Base-by-base conservation (phyloP, 306 rosid species). In the Argentina anserina region DNA sequence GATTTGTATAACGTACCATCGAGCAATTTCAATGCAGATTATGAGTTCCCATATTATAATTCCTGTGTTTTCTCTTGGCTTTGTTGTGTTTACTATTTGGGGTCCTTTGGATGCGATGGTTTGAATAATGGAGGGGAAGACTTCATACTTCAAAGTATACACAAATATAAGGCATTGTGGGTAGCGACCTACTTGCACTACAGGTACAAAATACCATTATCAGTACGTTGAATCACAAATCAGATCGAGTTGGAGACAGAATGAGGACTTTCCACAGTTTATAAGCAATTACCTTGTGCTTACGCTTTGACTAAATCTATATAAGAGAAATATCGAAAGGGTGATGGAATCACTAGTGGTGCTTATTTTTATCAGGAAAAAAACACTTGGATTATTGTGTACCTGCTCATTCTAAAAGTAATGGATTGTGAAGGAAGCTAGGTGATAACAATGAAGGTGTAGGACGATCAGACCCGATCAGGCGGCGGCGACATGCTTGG, bases 401-500 rank as follows among this genome's bases (percentile, higher is more conserved):
- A 29, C 40, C 21, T 29, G 65, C 40, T 31, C 39, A 12, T 28
- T 17, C 21, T 2, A 20, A 59, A 11, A 28, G n/a, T n/a, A n/a
- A n/a, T n/a, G n/a, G n/a, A n/a, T n/a, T n/a, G n/a, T 59, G 1
- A 4, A 11, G 14, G 7, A 9, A 9, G 15, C 14, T 26, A 6
- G 10, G 3, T 25, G 1, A 9, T 15, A 40, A 15, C 9, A 45
- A 14, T 1, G 49, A 0, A 23, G 20, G 40, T 31, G 21, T 2
- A 60, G 25, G 23, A 60, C 3, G 37, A 33, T 33, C n/a, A n/a
- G n/a, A n/a, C n/a, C n/a, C 36, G 36, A 37, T 39, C 7, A 18
- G 55, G 5, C 28, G 39, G 52, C 11, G 3, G 47, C 18, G 71
- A 67, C 42, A 70, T 73, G 77, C 82, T 43, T 46, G 73, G 59